Evolutionary conservation across 441 rosid genomes (phyloP).

Genomic region (Isatis lusitanica): DNA sequence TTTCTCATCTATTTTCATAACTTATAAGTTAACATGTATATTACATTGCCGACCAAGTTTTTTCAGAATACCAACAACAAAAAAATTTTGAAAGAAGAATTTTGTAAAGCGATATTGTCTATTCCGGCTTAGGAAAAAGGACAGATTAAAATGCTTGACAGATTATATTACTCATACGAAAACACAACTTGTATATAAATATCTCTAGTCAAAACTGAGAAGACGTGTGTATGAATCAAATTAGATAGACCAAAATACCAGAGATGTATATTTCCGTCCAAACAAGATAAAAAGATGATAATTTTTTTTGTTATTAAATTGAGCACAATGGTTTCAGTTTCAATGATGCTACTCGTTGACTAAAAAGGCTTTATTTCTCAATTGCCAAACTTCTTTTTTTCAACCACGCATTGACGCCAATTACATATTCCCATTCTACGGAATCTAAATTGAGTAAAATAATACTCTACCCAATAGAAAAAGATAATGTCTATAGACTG

Average conservation of each 20-base stretch:
- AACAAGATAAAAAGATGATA: not conserved
- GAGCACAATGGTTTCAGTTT: slow-evolving; percentile 1
- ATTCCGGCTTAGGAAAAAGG: not conserved
- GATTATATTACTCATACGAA: not conserved
- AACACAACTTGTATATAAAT: slow-evolving; percentile 1
- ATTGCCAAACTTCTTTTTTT: not conserved
- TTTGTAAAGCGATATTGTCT: not conserved
- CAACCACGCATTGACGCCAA: not conserved
- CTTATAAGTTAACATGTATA: too few relatives aligned
- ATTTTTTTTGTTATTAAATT: not conserved
- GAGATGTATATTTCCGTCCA: not conserved
- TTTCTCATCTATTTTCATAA: not conserved
- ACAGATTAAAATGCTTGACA: not conserved
- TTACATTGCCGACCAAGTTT: too few relatives aligned
- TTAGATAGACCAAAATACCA: not conserved
- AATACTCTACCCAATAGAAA: not conserved
- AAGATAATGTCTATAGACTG: not conserved
- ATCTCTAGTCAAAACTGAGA: too few relatives aligned
- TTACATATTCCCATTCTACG: not conserved
- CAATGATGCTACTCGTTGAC: slow-evolving; percentile 14
- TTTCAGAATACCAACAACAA: too few relatives aligned
- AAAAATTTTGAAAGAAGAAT: not conserved
- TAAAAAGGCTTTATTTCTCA: not conserved
- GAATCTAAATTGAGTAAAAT: not conserved
- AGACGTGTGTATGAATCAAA: too few relatives aligned